phyloP scores from a whole-genome alignment of 2,329 filamentous ascomycete genomes.

The Venturia effusa region DNA sequence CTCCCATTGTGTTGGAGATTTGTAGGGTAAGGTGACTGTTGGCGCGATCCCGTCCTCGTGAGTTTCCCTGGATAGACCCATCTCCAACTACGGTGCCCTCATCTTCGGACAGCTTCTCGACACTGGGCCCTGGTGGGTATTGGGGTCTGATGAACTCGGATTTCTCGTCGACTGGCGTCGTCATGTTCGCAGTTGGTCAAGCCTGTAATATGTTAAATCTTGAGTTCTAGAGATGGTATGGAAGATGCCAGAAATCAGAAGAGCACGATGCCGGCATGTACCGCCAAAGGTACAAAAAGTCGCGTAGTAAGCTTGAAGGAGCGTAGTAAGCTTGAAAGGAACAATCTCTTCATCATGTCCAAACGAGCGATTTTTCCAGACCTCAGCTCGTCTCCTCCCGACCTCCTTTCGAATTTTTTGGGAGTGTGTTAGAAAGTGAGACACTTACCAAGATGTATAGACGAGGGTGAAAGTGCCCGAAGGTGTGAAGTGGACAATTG shows the following conservation, averaged over 20 bases:
- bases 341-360: too few relatives aligned
- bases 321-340: too few relatives aligned
- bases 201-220: not conserved
- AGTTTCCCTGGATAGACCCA: slow-evolving; percentile 21
- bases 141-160: slow-evolving; percentile 19
- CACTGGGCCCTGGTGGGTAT: slow-evolving; percentile 9
- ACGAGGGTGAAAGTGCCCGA: not conserved
- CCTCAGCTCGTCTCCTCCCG: not conserved
- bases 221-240: not conserved
- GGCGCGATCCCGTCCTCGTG: slow-evolving; percentile 11
- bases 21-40: slow-evolving; percentile 35
- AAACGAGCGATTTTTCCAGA: too few relatives aligned
- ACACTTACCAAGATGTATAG: not conserved
- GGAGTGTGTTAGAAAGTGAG: not conserved
- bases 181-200: slow-evolving; percentile 17
- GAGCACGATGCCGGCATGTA: too few relatives aligned
- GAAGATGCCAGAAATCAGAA: not conserved
- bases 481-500: not conserved
- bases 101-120: slow-evolving; percentile 25
- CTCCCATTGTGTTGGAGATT: slow-evolving; percentile 26
- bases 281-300: too few relatives aligned
- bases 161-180: slow-evolving; percentile 24
- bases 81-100: slow-evolving; percentile 27
- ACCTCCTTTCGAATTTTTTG: not conserved
- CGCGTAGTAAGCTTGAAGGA: too few relatives aligned